Percentiles rank a stretch among this genome's conserved stretches.
These are phyloP conservation scores for Nakazawaea molendinolei DNA, from an alignment of 805 yeast species.

Conservation along the genomic window DNA sequence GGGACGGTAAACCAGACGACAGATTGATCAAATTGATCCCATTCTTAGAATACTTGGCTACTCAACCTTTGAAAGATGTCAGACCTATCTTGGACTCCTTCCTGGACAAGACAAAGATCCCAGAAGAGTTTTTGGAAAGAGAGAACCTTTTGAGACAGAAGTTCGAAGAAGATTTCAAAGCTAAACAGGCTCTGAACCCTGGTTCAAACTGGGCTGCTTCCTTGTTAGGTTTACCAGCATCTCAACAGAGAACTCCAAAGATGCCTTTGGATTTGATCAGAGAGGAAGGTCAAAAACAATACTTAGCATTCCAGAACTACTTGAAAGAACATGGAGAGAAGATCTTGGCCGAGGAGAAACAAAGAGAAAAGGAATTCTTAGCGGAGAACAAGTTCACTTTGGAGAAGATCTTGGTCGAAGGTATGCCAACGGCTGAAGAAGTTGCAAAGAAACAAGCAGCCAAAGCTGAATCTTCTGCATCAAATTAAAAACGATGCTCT, in stretches of 20 bases:
- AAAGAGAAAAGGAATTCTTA: conserved; percentile 70
- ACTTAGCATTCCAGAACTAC: conserved; percentile 66
- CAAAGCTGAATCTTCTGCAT: no score
- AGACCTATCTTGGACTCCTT: conserved; percentile 80
- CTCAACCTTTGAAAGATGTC: conserved; percentile 77
- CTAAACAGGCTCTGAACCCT: conserved; percentile 31
- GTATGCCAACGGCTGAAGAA: conserved; percentile 71
- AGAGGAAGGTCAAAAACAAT: conserved; percentile 88
- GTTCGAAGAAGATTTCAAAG: conserved; percentile 50
- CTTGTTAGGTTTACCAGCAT: conserved; percentile 56
- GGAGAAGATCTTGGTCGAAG: conserved; percentile 80
- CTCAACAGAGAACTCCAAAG: conserved; percentile 41
- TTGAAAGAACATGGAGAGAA: conserved; percentile 53
- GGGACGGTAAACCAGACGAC: conserved; percentile 87
- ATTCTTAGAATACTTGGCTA: conserved; percentile 88
- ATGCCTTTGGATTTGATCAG: conserved; percentile 86
- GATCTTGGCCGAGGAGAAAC: conserved; percentile 79
- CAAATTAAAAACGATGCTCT: no score
- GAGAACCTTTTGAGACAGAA: conserved; percentile 69
- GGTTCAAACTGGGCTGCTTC: conserved; percentile 49
- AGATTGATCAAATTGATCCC: conserved; percentile 77
- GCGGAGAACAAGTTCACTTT: conserved; percentile 80
- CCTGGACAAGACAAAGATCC: conserved; percentile 55
- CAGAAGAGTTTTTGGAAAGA: conserved; percentile 75
- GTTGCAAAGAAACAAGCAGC: conserved; percentile 27